phyloP scores from a whole-genome alignment of 2,329 filamentous ascomycete species.

The Pseudopithomyces chartarum region DNA sequence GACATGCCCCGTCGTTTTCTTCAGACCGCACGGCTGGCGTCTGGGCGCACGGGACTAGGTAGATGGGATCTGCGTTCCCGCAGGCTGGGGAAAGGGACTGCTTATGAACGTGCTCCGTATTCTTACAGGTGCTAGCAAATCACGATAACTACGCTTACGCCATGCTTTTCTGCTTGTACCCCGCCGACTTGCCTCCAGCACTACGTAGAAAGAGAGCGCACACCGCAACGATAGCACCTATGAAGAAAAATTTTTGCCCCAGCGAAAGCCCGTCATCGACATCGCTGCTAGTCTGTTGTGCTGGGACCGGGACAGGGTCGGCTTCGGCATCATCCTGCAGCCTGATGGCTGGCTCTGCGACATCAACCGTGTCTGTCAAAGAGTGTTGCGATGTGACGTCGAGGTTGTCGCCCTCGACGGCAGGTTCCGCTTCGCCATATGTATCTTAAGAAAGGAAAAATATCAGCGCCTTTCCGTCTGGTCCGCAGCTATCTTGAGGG shows the following conservation, averaged over 20 bases:
- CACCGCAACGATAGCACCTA: conserved; percentile 50
- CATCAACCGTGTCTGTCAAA: conserved; percentile 24
- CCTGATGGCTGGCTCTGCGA: conserved; percentile 32
- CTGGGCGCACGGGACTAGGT: conserved; percentile 7
- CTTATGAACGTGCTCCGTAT: conserved; percentile 17
- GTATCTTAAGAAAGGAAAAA: conserved; percentile 49
- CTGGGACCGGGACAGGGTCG: conserved; percentile 23
- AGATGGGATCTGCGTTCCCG: conserved; percentile 12
- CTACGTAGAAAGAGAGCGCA: conserved; percentile 49
- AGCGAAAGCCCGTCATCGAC: conserved; percentile 47
- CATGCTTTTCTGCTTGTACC: conserved; percentile 48
- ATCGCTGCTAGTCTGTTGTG: conserved; percentile 13
- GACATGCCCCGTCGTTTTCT: neutral
- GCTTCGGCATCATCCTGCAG: conserved; percentile 22
- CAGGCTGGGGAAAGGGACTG: conserved; percentile 8
- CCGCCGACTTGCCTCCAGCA: conserved; percentile 23
- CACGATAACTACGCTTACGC: conserved; percentile 43
- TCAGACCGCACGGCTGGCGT: neutral
- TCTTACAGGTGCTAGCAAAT: conserved; percentile 9
- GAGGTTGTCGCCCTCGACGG: conserved; percentile 48
- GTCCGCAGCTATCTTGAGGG: conserved; percentile 35
- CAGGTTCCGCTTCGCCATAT: conserved; percentile 50
- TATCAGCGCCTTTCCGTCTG: conserved; percentile 50
- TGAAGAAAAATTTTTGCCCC: conserved; percentile 52
- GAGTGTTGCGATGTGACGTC: conserved; percentile 42